phyloP scores from a whole-genome alignment of 345 rosid species.

The Eucalyptus microcorys region DNA sequence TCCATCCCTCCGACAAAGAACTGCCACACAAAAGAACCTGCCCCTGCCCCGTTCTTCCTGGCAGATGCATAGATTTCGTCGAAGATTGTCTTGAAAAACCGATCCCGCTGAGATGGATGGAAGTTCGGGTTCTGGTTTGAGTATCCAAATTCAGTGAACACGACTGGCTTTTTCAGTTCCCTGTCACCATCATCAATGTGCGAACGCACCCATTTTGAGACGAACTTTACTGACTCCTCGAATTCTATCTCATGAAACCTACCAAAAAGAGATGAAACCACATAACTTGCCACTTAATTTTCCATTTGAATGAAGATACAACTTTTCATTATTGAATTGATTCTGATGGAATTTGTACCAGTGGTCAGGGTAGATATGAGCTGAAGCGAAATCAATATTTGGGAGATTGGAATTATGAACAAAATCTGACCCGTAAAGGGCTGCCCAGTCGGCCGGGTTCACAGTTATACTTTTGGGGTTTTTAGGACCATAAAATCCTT shows the following conservation, averaged over 20 bases:
- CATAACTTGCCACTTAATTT: background rate
- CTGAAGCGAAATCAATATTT: slow-evolving; percentile 74
- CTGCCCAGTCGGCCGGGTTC: slow-evolving; percentile 80
- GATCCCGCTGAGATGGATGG: slow-evolving; percentile 44
- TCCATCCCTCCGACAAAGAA: slow-evolving; percentile 75
- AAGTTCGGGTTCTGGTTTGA: slow-evolving; percentile 70
- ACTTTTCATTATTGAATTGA: background rate
- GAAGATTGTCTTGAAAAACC: slow-evolving; percentile 39
- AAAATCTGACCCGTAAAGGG: slow-evolving; percentile 83
- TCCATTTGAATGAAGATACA: background rate
- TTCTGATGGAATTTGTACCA: slow-evolving; percentile 35
- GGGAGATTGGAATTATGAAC: slow-evolving; percentile 48
- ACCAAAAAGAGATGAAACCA: background rate
- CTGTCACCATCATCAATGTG: slow-evolving; percentile 86
- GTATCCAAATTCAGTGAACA: slow-evolving; percentile 80
- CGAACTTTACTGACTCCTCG: slow-evolving; percentile 51
- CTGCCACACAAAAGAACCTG: slow-evolving; percentile 84
- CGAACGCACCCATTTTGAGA: slow-evolving; percentile 74
- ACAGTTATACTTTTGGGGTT: slow-evolving; percentile 63
- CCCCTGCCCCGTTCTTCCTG: slow-evolving; percentile 61
- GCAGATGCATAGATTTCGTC: slow-evolving; percentile 62
- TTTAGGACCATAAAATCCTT: slow-evolving; percentile 91
- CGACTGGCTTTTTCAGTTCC: slow-evolving; percentile 65
- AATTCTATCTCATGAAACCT: slow-evolving; percentile 62
- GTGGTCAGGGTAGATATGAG: slow-evolving; percentile 92